These are phyloP conservation scores for Trematosphaeria pertusa DNA, from an alignment of 2,329 filamentous ascomycete genomes.

Conservation along the genomic window DNA sequence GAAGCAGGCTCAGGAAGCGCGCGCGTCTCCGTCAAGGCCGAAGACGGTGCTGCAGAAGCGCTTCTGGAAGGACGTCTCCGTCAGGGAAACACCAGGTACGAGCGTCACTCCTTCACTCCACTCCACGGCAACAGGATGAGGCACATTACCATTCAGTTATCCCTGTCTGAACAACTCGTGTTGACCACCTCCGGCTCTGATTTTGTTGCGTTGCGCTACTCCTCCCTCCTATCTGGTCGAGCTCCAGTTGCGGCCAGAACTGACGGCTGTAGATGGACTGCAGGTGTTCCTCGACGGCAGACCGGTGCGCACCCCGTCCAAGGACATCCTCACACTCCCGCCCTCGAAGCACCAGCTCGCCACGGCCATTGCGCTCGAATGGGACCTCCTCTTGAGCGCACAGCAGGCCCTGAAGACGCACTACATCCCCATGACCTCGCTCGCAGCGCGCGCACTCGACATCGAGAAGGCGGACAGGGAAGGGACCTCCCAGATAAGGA, in stretches of 20 bases:
- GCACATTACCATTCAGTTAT: too few species aligned
- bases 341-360: conserved; percentile 80
- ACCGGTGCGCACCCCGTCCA: conserved; percentile 78
- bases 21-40: conserved; percentile 52
- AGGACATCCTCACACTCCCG: conserved; percentile 75
- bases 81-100: conserved; percentile 68
- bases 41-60: conserved; percentile 67
- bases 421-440: conserved; percentile 87
- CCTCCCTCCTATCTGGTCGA: too few species aligned
- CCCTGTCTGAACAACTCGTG: too few species aligned
- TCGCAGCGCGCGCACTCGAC: conserved; percentile 83
- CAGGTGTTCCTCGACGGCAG: conserved; percentile 79
- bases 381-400: conserved; percentile 82
- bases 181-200: too few species aligned
- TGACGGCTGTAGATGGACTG: conserved; percentile 54
- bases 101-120: not conserved
- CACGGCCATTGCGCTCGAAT: conserved; percentile 86
- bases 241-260: too few species aligned
- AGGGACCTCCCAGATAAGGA: conserved; percentile 62
- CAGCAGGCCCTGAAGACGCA: conserved; percentile 87
- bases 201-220: too few species aligned
- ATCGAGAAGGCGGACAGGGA: conserved; percentile 71
- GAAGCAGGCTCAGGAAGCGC: conserved; percentile 53
- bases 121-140: conserved; percentile 17
- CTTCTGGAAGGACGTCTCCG: conserved; percentile 87